These are phyloP conservation scores for Linaria vulgaris DNA, from an alignment of 257 asterid species.

Conservation along the genomic window DNA sequence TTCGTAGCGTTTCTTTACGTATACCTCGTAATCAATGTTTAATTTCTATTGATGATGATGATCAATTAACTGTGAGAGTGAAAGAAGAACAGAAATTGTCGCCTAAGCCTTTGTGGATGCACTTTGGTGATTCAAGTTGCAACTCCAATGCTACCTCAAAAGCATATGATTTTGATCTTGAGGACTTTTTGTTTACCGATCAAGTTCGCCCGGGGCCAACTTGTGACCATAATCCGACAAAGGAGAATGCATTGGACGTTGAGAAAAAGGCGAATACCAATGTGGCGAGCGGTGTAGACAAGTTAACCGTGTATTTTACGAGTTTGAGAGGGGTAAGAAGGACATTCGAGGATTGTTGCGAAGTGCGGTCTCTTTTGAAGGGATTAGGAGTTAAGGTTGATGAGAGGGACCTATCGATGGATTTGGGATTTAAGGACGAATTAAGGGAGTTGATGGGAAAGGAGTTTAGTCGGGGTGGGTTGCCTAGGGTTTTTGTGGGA, in stretches of 20 bases:
- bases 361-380: conserved; percentile 35
- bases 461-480: conserved; percentile 14
- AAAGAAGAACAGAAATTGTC: conserved; percentile 29
- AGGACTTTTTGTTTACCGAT: conserved; percentile 77
- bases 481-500: conserved; percentile 44
- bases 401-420: conserved; percentile 52
- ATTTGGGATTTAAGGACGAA: conserved; percentile 37
- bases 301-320: conserved; percentile 34
- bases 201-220: conserved; percentile 53
- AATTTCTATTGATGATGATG: conserved; percentile 25
- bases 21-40: conserved; percentile 24
- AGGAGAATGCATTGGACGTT: conserved; percentile 25
- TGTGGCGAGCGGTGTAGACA: neutral
- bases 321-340: conserved; percentile 49
- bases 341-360: conserved; percentile 49
- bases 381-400: conserved; percentile 38
- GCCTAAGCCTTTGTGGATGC: conserved; percentile 46
- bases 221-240: no score
- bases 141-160: conserved; percentile 43
- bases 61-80: conserved; percentile 47
- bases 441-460: conserved; percentile 35
- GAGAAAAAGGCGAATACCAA: conserved; percentile 3
- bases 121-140: conserved; percentile 44
- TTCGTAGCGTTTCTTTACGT: conserved; percentile 77
- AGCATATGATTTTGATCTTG: conserved; percentile 66